Conservation (phyloP, 2,329 filamentous ascomycete genomes). For the Knufia fluminis region DNA sequence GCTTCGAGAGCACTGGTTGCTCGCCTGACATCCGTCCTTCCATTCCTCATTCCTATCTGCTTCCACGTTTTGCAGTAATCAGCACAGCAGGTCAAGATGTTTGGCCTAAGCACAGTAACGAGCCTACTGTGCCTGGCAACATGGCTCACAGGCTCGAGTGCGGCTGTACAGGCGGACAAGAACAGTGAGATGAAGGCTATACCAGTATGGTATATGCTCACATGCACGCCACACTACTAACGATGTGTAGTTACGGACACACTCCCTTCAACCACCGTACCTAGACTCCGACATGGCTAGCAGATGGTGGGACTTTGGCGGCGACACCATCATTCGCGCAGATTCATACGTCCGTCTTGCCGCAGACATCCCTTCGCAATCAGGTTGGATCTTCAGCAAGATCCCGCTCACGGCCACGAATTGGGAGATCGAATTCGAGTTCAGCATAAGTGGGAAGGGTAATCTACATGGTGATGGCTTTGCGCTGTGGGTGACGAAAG, state of each 20-base stretch:
- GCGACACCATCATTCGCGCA: slow-evolving; percentile 74
- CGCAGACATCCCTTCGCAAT: slow-evolving; percentile 79
- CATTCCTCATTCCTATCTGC: neutral
- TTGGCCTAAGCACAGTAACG: neutral
- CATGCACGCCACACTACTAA: slow-evolving; percentile 14
- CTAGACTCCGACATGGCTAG: slow-evolving; percentile 97
- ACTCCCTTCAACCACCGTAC: slow-evolving; percentile 78
- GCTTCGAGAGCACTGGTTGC: slow-evolving; percentile 8
- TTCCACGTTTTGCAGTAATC: neutral
- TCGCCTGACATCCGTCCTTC: neutral
- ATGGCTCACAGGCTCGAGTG: slow-evolving; percentile 23
- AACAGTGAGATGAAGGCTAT: slow-evolving; percentile 54
- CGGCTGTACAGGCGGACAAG: slow-evolving; percentile 38
- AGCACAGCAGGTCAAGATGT: slow-evolving; percentile 3
- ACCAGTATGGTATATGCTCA: slow-evolving; percentile 42
- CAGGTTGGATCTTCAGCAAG: slow-evolving; percentile 87
- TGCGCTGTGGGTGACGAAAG: slow-evolving; percentile 95
- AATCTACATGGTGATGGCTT: slow-evolving; percentile 93
- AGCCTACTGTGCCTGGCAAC: slow-evolving; percentile 24
- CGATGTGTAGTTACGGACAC: slow-evolving; percentile 63
- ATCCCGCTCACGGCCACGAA: slow-evolving; percentile 95
- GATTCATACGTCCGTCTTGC: slow-evolving; percentile 84
- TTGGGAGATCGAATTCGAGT: slow-evolving; percentile 96
- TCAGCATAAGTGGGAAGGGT: slow-evolving; percentile 82
- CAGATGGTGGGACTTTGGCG: slow-evolving; percentile 98